Conservation (phyloP, 225 moss, liverwort and hornwort species). For the Sphagnum tenellum region DNA sequence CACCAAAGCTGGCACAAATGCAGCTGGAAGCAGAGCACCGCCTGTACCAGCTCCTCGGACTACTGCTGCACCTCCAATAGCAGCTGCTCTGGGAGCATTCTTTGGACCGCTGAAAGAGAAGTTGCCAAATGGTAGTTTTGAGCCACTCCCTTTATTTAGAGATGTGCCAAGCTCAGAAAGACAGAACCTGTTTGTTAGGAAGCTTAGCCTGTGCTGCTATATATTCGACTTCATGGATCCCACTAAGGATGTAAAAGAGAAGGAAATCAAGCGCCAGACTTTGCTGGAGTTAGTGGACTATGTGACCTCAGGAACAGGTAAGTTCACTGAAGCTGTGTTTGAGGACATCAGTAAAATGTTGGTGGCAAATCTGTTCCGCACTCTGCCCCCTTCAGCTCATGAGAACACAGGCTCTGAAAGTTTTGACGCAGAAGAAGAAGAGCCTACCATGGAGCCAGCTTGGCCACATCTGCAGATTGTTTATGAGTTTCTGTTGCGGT, state of each 20-base stretch:
- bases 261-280: slow-evolving; percentile 53
- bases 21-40: slow-evolving; percentile 2
- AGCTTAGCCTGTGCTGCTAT: slow-evolving; percentile 42
- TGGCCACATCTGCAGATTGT: slow-evolving; percentile 21
- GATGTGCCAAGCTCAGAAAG: slow-evolving; percentile 51
- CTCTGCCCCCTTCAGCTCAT: slow-evolving; percentile 47
- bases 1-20: slow-evolving; percentile 21
- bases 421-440: slow-evolving; percentile 35
- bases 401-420: slow-evolving; percentile 47
- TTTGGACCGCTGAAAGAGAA: slow-evolving; percentile 9
- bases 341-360: slow-evolving; percentile 57
- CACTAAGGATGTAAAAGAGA: slow-evolving; percentile 42
- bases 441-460: slow-evolving; percentile 27
- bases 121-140: slow-evolving; percentile 41
- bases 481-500: not conserved
- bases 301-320: slow-evolving; percentile 49
- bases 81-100: slow-evolving; percentile 2
- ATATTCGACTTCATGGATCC: slow-evolving; percentile 53
- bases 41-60: slow-evolving; percentile 9
- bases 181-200: slow-evolving; percentile 41
- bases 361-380: slow-evolving; percentile 34
- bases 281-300: slow-evolving; percentile 63
- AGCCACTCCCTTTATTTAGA: slow-evolving; percentile 43
- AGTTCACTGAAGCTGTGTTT: slow-evolving; percentile 50
- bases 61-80: not conserved